A percentile compares a stretch with the other conserved stretches of the same genome.
Conservation (phyloP, 495 filamentous ascomycete species). For the Sabuloglossum arenarium region DNA sequence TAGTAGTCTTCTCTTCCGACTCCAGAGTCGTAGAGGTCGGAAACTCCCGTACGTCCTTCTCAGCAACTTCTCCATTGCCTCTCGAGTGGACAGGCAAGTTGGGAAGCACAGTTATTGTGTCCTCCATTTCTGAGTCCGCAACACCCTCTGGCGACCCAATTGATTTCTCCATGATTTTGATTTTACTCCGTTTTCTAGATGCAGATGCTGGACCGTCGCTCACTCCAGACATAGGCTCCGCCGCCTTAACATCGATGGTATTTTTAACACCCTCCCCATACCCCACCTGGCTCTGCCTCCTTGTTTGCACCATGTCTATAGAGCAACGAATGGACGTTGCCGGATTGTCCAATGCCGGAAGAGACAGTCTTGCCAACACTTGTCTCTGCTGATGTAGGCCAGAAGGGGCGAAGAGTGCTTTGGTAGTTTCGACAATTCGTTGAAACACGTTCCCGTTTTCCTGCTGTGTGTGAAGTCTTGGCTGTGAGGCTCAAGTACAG, state of each 20-base stretch:
- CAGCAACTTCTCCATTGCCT: neutral
- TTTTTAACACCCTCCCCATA: neutral
- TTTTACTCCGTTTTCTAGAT: slow-evolving; percentile 2
- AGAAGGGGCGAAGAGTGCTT: too few relatives aligned
- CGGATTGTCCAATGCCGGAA: neutral
- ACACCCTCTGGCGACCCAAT: neutral
- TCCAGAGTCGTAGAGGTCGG: neutral
- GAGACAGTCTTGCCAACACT: neutral
- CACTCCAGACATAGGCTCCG: neutral
- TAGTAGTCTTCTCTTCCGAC: neutral
- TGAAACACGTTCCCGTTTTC: too few relatives aligned
- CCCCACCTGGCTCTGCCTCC: neutral
- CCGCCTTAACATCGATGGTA: neutral
- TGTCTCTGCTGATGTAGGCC: neutral
- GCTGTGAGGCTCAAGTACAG: too few relatives aligned
- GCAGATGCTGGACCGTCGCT: neutral
- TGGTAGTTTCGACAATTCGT: too few relatives aligned
- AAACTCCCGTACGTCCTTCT: too few relatives aligned
- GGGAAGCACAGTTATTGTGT: neutral
- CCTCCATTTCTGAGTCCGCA: neutral
- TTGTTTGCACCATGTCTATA: slow-evolving; percentile 3
- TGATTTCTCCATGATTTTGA: neutral
- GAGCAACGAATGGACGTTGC: neutral
- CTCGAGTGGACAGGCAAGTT: neutral
- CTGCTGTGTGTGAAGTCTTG: too few relatives aligned